These are phyloP conservation scores for Amphirosellinia nigrospora DNA, from an alignment of 495 filamentous ascomycete genomes.

Conservation along the genomic window DNA sequence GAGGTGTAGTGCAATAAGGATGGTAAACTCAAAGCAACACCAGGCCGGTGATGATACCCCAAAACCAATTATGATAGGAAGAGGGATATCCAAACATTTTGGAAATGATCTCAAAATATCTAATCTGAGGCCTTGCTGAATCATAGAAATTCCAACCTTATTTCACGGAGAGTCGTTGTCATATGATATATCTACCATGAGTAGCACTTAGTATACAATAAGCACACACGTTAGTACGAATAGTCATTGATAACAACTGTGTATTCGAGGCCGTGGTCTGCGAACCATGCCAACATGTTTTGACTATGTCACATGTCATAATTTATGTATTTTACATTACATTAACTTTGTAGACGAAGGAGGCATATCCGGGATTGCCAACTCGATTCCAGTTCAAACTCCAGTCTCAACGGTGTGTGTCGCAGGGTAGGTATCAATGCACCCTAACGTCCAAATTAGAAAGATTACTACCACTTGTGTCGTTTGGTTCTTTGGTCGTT, in stretches of 20 bases:
- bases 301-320: neutral
- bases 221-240: too few relatives aligned
- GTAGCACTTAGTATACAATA: too few relatives aligned
- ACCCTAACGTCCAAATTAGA: neutral
- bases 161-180: too few relatives aligned
- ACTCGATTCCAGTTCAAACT: neutral
- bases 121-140: constrained; percentile 58
- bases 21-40: neutral
- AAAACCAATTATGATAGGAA: constrained; percentile 63
- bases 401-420: neutral
- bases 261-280: neutral
- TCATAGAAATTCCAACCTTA: neutral
- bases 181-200: too few relatives aligned
- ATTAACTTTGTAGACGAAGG: constrained; percentile 10
- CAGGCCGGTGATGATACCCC: constrained; percentile 62
- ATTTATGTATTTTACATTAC: constrained; percentile 11
- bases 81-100: constrained; percentile 56
- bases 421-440: neutral
- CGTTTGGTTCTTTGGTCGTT: constrained; percentile 7
- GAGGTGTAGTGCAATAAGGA: neutral
- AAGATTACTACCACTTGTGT: neutral
- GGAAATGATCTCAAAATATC: constrained; percentile 63
- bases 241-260: too few relatives aligned
- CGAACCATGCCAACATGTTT: neutral
- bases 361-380: neutral